phyloP scores from a whole-genome alignment of 202 grass and related monocot species.

The Setaria viridis region DNA sequence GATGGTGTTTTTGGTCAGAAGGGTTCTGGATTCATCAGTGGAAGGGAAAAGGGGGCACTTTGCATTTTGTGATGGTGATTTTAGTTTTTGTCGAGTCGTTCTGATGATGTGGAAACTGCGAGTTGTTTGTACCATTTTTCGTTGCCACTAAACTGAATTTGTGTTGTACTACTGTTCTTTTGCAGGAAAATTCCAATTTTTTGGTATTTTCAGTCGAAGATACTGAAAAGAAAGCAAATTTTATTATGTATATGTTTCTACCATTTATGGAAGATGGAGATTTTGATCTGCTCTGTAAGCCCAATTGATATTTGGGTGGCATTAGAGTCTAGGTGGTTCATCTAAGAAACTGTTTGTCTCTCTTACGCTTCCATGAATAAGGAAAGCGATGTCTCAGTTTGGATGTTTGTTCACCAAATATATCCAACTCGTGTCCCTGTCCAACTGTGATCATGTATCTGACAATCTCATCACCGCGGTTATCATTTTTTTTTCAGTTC shows the following conservation, averaged over 20 bases:
- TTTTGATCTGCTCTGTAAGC: conserved; percentile 15
- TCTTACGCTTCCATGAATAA: neutral
- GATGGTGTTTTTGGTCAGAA: neutral
- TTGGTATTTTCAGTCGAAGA: conserved; percentile 12
- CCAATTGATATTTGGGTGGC: conserved; percentile 3
- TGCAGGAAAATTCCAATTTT: neutral
- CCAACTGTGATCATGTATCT: conserved; percentile 7
- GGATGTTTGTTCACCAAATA: conserved; percentile 40
- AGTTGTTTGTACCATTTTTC: neutral
- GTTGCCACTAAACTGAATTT: neutral
- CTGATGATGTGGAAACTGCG: neutral
- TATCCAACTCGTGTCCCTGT: conserved; percentile 38
- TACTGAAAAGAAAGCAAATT: neutral
- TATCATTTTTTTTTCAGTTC: neutral
- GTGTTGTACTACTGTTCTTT: neutral
- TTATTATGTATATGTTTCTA: neutral
- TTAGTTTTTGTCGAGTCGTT: conserved; percentile 16
- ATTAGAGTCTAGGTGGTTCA: conserved; percentile 30
- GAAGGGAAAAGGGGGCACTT: conserved; percentile 18
- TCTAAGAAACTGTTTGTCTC: neutral
- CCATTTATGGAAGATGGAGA: neutral
- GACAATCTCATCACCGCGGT: conserved; percentile 9
- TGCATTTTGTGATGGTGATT: conserved; percentile 32
- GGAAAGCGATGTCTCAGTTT: conserved; percentile 10
- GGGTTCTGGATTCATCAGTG: conserved; percentile 7